Percentiles rank a stretch among this genome's conserved stretches.
Conservation (phyloP, 306 rosid genomes). For the Boehmeria nivea region DNA sequence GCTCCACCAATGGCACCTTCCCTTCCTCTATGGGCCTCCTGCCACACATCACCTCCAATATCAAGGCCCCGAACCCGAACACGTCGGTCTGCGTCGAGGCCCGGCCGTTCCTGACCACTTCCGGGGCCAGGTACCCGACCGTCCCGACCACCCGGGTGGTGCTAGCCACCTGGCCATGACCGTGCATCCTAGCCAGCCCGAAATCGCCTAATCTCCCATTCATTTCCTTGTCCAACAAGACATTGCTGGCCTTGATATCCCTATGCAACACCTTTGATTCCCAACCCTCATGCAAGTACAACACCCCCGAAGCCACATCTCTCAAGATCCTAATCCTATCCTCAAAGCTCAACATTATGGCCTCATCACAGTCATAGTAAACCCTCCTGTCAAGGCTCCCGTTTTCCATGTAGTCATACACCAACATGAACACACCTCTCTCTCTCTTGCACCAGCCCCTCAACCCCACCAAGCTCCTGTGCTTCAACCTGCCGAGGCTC, state of each 20-base stretch:
- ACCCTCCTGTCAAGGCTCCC: slow-evolving; percentile 76
- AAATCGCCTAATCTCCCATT: slow-evolving; percentile 80
- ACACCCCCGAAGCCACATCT: slow-evolving; percentile 61
- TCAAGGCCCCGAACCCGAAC: slow-evolving; percentile 66
- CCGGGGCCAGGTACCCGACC: slow-evolving; percentile 78
- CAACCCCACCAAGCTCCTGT: slow-evolving; percentile 60
- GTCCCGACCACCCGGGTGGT: slow-evolving; percentile 78
- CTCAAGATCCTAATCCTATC: slow-evolving; percentile 58
- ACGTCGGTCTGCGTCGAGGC: slow-evolving; percentile 71
- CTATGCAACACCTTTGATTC: slow-evolving; percentile 68
- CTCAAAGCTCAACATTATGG: slow-evolving; percentile 35
- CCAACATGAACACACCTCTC: slow-evolving; percentile 48
- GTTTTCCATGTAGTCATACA: slow-evolving; percentile 83
- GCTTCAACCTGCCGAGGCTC: slow-evolving; percentile 79
- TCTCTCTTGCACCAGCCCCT: slow-evolving; percentile 89
- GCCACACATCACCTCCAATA: slow-evolving; percentile 81
- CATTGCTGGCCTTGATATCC: slow-evolving; percentile 90
- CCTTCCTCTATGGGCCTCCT: slow-evolving; percentile 79
- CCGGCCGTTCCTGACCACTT: slow-evolving; percentile 54
- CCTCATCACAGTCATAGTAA: slow-evolving; percentile 39
- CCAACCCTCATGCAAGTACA: slow-evolving; percentile 93
- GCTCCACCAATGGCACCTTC: slow-evolving; percentile 51
- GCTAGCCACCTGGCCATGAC: slow-evolving; percentile 46
- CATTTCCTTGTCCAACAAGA: slow-evolving; percentile 71
- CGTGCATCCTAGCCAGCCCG: slow-evolving; percentile 70